phyloP scores from a whole-genome alignment of 805 yeast genomes.

The Alloascoidea africana region DNA sequence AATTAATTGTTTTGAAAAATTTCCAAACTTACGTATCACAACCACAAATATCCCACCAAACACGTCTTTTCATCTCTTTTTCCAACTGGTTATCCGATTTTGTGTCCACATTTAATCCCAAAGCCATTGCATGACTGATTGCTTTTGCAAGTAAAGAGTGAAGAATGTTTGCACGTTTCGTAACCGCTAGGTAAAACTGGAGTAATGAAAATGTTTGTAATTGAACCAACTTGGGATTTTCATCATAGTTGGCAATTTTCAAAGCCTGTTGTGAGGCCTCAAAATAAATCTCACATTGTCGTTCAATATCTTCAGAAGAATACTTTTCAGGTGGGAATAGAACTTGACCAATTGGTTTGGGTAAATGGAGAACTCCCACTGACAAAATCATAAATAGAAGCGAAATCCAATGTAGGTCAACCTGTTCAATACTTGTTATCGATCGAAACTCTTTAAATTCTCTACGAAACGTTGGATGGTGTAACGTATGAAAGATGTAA shows the following conservation, averaged over 20 bases:
- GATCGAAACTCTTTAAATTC: not conserved
- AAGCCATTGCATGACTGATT: conserved; percentile 11
- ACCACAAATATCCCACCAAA: conserved; percentile 13
- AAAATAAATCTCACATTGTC: conserved; percentile 15
- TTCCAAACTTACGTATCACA: conserved; percentile 8
- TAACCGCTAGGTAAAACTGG: conserved; percentile 16
- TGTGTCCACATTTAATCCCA: conserved; percentile 15
- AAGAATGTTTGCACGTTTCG: conserved; percentile 14
- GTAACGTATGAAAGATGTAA: conserved; percentile 17
- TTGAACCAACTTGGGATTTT: conserved; percentile 7
- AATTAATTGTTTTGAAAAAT: not conserved
- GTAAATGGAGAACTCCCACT: conserved; percentile 15
- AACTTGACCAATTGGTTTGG: conserved; percentile 14
- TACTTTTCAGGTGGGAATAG: not conserved
- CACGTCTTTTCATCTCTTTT: conserved; percentile 17
- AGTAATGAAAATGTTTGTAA: conserved; percentile 15
- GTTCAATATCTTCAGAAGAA: conserved; percentile 12
- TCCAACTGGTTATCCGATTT: conserved; percentile 13
- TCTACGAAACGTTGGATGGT: conserved; percentile 13
- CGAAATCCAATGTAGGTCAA: conserved; percentile 13
- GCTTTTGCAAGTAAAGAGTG: conserved; percentile 12
- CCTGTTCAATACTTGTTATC: conserved; percentile 3
- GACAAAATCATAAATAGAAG: conserved; percentile 12
- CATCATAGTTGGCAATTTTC: conserved; percentile 8
- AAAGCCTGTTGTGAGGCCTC: conserved; percentile 14